Conservation (phyloP, 345 rosid species). For the Physaria fendleri region DNA sequence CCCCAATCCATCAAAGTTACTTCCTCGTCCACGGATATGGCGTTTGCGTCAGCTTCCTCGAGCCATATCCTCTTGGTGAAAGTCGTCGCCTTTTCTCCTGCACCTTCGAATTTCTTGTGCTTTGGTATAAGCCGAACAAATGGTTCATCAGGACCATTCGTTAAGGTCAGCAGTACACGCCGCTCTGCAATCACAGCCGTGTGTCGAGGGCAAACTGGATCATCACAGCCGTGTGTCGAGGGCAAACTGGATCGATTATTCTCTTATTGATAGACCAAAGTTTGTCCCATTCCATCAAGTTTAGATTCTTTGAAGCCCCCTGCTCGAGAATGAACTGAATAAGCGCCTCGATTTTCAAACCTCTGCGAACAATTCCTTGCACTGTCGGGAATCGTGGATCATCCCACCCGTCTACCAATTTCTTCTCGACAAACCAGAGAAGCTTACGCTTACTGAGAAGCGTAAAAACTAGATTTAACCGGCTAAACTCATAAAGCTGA, state of each 20-base stretch:
- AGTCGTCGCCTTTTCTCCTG: slow-evolving; percentile 85
- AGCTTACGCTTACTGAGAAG: slow-evolving; percentile 95
- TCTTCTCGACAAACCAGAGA: slow-evolving; percentile 86
- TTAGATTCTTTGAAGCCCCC: slow-evolving; percentile 93
- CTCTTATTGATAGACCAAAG: slow-evolving; percentile 94
- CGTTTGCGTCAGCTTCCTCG: slow-evolving; percentile 65
- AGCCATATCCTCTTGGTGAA: slow-evolving; percentile 75
- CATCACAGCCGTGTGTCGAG: slow-evolving; percentile 90
- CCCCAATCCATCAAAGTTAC: slow-evolving; percentile 78
- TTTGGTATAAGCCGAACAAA: slow-evolving; percentile 70
- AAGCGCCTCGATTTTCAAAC: slow-evolving; percentile 81
- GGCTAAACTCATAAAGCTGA: slow-evolving; percentile 70
- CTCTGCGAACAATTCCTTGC: slow-evolving; percentile 91
- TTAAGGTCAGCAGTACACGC: slow-evolving; percentile 52
- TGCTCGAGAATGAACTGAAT: slow-evolving; percentile 92
- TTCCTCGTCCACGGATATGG: slow-evolving; percentile 69
- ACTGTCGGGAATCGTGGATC: slow-evolving; percentile 99
- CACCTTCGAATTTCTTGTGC: slow-evolving; percentile 91
- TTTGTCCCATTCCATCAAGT: slow-evolving; percentile 98
- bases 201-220: slow-evolving; percentile 94
- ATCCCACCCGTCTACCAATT: slow-evolving; percentile 95
- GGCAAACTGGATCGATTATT: slow-evolving; percentile 93
- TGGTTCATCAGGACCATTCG: slow-evolving; percentile 58
- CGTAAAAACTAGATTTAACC: slow-evolving; percentile 83
- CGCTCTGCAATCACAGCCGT: slow-evolving; percentile 75